Percentiles rank a stretch among this genome's conserved stretches.
Conservation (phyloP, 169 alveolate genomes). For the Plasmodium coatneyi region DNA sequence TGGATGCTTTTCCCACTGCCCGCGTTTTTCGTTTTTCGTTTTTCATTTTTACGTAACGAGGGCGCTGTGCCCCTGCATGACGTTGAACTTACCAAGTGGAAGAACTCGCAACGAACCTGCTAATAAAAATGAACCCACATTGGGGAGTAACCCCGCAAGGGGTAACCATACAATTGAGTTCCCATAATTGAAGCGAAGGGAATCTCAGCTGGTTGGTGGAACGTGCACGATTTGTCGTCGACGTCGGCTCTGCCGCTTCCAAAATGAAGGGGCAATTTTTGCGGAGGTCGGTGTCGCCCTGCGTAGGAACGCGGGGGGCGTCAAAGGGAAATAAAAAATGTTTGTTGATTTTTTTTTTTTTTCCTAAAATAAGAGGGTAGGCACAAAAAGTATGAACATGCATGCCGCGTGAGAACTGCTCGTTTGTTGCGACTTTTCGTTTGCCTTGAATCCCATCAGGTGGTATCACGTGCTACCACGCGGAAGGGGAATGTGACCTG, state of each 20-base stretch:
- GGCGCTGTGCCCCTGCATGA: not conserved
- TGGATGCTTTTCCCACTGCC: not conserved
- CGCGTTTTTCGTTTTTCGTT: not conserved
- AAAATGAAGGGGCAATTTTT: not conserved
- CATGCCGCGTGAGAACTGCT: not conserved
- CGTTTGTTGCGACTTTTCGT: not conserved
- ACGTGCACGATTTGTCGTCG: not conserved
- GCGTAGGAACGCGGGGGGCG: not conserved
- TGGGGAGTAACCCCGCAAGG: not conserved
- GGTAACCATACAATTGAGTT: not conserved
- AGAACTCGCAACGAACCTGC: not conserved
- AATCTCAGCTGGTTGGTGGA: not conserved
- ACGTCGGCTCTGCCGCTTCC: not conserved
- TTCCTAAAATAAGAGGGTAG: not conserved
- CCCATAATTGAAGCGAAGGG: not conserved
- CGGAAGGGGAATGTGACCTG: not conserved
- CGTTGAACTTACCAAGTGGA: not conserved
- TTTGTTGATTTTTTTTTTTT: not conserved
- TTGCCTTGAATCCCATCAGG: not conserved
- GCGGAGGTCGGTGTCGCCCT: not conserved
- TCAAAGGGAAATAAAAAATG: not conserved
- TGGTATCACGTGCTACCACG: not conserved
- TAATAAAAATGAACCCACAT: not conserved
- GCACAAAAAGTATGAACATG: not conserved
- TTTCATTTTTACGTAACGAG: not conserved